Base-by-base conservation (phyloP, 2,329 filamentous ascomycete genomes). In the Fusarium proliferatum region DNA sequence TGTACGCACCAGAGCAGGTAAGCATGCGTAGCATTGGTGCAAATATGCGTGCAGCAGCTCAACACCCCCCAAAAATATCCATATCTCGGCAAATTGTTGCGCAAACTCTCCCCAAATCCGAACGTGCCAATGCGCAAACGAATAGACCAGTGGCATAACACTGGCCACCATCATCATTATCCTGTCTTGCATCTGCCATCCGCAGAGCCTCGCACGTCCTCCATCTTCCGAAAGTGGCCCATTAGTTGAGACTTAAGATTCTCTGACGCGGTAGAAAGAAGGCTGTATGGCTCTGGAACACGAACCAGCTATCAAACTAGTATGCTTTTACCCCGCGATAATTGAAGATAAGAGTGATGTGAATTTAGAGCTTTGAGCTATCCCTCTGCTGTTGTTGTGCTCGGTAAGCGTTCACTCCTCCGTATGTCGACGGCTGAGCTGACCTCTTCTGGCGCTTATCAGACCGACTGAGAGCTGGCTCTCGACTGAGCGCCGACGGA, bases 331-430 rank as follows among this genome's bases (percentile, higher is more conserved):
- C 9, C 1, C 12, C 12, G 5, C 3, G 26, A 6, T 5, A 49
- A 46, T 46, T 6, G 45, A 66, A 10, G 30, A 12, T 19, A 6
- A 2, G 13, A 13, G 17, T 9, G 15, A n/a, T 26, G 9, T 7
- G 11, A 5, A 3, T 17, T 39, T 13, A 68, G 8, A 46, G 33
- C 15, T 41, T n/a, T 5, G 30, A 9, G 11, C 38, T 26, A 4
- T 38, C 36, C 12, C 63, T 38, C n/a, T 21, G 34, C 5, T 38
- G 21, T 9, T 71, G 57, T 46, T 72, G 60, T 16, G 73, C 72
- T 43, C 78, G 65, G 39, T 67, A 80, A 10, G 67, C 75, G 46
- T 81, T 81, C 2, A 81, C 75, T 7, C 79, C 80, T 15, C 65
- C 67, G 21, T 79, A 81, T 3, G 56, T 52, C 3, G 68, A 57